These are phyloP conservation scores for Phaeosphaeriaceae sp. DNA, from an alignment of 2,329 filamentous ascomycete genomes.

Conservation along the genomic window DNA sequence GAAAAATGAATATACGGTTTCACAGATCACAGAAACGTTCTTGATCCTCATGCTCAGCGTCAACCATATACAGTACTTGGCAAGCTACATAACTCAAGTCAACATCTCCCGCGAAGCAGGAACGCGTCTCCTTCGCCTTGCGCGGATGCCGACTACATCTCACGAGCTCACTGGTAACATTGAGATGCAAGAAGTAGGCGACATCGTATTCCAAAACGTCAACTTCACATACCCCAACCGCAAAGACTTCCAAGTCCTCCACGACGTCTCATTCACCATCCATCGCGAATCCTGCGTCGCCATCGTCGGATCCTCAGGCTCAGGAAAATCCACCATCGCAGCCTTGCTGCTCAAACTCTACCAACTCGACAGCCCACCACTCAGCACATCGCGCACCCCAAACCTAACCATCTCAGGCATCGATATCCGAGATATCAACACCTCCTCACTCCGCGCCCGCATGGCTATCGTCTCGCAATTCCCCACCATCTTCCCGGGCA, in stretches of 20 bases:
- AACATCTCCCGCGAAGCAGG: constrained; percentile 76
- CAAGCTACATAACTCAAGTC: constrained; percentile 81
- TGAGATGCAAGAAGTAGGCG: constrained; percentile 53
- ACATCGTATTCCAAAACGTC: constrained; percentile 68
- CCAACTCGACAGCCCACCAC: constrained; percentile 30
- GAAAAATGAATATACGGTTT: constrained; percentile 57
- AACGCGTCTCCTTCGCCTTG: constrained; percentile 73
- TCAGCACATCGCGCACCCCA: background rate
- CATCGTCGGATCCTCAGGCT: constrained; percentile 83
- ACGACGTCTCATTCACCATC: constrained; percentile 71
- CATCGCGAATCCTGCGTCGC: constrained; percentile 70
- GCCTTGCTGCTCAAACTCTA: constrained; percentile 79
- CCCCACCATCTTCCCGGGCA: constrained; percentile 78
- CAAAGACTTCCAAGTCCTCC: constrained; percentile 62
- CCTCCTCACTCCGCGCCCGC: constrained; percentile 63
- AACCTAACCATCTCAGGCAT: constrained; percentile 66
- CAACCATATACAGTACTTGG: constrained; percentile 71
- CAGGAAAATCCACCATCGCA: constrained; percentile 88
- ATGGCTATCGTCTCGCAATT: constrained; percentile 74
- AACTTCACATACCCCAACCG: constrained; percentile 75
- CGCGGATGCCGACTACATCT: constrained; percentile 64
- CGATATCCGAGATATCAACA: constrained; percentile 66
- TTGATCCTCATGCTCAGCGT: constrained; percentile 86
- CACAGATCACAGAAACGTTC: constrained; percentile 74
- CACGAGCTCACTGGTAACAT: constrained; percentile 65